A percentile compares a stretch with the other conserved stretches of the same genome.
Evolutionary conservation across 805 yeast species (phyloP).

Genomic region (Lachancea thermotolerans): DNA sequence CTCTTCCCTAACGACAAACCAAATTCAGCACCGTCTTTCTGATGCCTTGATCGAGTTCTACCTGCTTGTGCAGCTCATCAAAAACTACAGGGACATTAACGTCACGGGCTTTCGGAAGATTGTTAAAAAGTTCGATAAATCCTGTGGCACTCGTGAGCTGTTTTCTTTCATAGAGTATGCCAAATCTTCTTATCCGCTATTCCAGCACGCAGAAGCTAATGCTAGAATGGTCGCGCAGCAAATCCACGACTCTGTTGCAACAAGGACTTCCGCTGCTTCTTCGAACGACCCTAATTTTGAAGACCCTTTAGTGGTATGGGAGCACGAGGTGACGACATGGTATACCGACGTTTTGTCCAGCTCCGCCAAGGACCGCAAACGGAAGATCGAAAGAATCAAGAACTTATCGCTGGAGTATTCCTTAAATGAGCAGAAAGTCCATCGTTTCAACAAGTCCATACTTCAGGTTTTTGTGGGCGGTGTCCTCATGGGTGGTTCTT

Average conservation of each 20-base stretch:
- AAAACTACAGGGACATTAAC: constrained; percentile 59
- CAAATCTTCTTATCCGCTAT: constrained; percentile 20
- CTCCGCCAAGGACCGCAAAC: constrained; percentile 24
- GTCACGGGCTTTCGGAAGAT: constrained; percentile 86
- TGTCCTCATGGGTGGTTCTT: constrained; percentile 56
- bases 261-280: constrained; percentile 12
- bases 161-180: constrained; percentile 23
- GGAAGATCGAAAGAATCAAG: constrained; percentile 21
- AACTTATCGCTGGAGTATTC: constrained; percentile 27
- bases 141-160: constrained; percentile 23
- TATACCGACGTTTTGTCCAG: constrained; percentile 31
- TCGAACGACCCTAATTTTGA: constrained; percentile 13
- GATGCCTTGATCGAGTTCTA: constrained; percentile 30
- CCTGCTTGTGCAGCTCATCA: constrained; percentile 27
- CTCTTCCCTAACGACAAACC: constrained; percentile 10
- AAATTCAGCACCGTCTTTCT: constrained; percentile 17
- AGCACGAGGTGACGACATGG: constrained; percentile 33
- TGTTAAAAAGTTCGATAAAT: constrained; percentile 83
- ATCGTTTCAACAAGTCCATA: constrained; percentile 29
- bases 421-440: constrained; percentile 30
- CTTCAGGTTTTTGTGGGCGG: constrained; percentile 57
- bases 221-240: constrained; percentile 22
- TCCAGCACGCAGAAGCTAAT: constrained; percentile 23
- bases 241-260: constrained; percentile 16
- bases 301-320: constrained; percentile 30